These are phyloP conservation scores for Mortierella antarctica DNA, from an alignment of 192 early-diverging fungal genomes.

Conservation along the genomic window DNA sequence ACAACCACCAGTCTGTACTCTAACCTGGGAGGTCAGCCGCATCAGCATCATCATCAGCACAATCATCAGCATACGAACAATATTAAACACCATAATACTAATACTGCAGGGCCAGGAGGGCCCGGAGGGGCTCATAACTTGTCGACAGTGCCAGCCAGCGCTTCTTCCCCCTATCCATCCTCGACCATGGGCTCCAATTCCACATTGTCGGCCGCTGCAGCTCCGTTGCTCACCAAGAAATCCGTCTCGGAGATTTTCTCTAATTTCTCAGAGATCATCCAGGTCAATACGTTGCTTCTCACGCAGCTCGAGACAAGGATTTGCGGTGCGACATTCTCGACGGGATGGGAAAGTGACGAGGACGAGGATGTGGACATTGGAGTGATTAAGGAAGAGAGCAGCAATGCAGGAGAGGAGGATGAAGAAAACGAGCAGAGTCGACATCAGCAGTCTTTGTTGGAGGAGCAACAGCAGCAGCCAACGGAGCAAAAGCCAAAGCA, in stretches of 20 bases:
- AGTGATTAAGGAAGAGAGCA: neutral
- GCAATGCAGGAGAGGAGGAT: neutral
- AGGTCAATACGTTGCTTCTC: slow-evolving; percentile 67
- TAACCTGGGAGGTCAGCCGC: neutral
- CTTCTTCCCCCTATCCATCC: slow-evolving; percentile 19
- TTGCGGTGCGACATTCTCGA: slow-evolving; percentile 35
- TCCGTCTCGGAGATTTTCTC: slow-evolving; percentile 73
- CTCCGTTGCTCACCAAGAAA: slow-evolving; percentile 70
- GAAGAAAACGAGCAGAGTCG: slow-evolving; percentile 1
- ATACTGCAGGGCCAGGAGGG: slow-evolving; percentile 4
- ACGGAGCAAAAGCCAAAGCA: slow-evolving; percentile 25
- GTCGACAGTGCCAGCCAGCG: neutral
- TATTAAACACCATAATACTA: slow-evolving; percentile 11
- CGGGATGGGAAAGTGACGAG: slow-evolving; percentile 47
- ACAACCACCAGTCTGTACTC: slow-evolving; percentile 16
- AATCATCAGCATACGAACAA: slow-evolving; percentile 6
- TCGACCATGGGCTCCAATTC: slow-evolving; percentile 46
- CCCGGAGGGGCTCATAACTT: neutral
- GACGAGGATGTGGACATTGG: slow-evolving; percentile 15
- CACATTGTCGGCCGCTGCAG: slow-evolving; percentile 63
- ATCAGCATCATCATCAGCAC: neutral
- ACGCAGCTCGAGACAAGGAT: slow-evolving; percentile 69
- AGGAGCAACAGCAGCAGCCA: slow-evolving; percentile 17
- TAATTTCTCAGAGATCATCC: slow-evolving; percentile 72
- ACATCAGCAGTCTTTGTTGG: too few species aligned